Evolutionary conservation across 352 stramenopile genomes (phyloP).

Genomic region (Phytophthora hybrid): DNA sequence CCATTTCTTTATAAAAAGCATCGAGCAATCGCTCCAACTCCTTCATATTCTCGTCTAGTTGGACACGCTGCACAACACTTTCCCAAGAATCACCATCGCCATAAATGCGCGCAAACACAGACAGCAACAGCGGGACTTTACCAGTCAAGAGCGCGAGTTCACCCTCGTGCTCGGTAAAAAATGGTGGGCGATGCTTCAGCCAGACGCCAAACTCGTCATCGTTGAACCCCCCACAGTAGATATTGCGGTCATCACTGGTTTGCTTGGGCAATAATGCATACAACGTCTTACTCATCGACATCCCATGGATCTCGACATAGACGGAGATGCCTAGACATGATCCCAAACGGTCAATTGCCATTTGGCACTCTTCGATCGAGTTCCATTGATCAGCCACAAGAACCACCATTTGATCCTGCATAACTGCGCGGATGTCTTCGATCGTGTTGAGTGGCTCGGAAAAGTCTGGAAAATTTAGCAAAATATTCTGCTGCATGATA

Average conservation of each 20-base stretch:
- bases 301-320: background rate
- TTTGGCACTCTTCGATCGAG: background rate
- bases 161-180: constrained; percentile 4
- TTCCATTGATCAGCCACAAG: constrained; percentile 7
- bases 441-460: background rate
- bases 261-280: background rate
- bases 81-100: background rate
- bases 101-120: constrained; percentile 2
- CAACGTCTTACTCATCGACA: background rate
- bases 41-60: background rate
- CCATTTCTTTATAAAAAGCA: background rate
- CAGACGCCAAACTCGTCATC: background rate
- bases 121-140: constrained; percentile 1
- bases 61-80: background rate
- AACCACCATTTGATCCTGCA: constrained; percentile 1
- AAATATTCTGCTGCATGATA: background rate
- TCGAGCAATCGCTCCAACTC: background rate
- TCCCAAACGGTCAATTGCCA: background rate
- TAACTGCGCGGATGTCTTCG: background rate
- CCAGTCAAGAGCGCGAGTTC: background rate
- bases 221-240: background rate
- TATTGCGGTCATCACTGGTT: background rate
- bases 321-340: background rate
- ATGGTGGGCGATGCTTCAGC: background rate
- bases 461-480: background rate